phyloP scores from a whole-genome alignment of 345 rosid genomes.

The Syzygium jambos region DNA sequence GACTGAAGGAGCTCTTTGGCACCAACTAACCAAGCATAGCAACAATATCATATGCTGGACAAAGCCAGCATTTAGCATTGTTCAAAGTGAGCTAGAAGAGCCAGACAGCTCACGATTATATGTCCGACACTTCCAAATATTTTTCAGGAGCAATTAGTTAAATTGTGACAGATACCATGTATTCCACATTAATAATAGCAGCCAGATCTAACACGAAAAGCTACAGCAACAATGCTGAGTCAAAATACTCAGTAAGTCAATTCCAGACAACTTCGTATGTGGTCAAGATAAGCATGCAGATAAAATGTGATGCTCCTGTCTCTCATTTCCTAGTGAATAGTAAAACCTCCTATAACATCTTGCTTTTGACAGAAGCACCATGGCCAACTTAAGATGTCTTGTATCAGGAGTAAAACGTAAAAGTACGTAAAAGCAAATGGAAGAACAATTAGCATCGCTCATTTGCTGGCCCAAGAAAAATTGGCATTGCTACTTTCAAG shows the following conservation, averaged over 20 bases:
- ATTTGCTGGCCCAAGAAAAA: not conserved
- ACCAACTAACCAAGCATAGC: not conserved
- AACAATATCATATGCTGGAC: not conserved
- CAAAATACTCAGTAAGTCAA: not conserved
- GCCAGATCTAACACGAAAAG: not conserved
- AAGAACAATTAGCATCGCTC: not conserved
- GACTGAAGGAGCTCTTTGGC: not conserved
- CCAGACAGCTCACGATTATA: not conserved
- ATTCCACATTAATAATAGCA: not conserved
- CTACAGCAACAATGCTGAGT: not conserved
- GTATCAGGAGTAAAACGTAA: not conserved
- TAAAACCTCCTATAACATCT: not conserved
- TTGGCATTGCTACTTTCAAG: not conserved
- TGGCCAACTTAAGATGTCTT: not conserved
- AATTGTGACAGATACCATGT: not conserved
- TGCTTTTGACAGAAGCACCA: not conserved
- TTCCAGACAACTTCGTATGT: not conserved
- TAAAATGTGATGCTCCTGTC: not conserved
- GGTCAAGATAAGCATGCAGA: not conserved
- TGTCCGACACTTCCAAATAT: not conserved
- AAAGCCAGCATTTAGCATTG: not conserved
- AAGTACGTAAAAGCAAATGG: not conserved
- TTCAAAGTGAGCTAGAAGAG: not conserved
- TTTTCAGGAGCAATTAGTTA: not conserved
- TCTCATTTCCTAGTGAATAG: not conserved